Percentiles rank a stretch among this genome's conserved stretches.
These are phyloP conservation scores for Amanita brunnescens DNA, from an alignment of 768 basidiomycete species.

Conservation along the genomic window DNA sequence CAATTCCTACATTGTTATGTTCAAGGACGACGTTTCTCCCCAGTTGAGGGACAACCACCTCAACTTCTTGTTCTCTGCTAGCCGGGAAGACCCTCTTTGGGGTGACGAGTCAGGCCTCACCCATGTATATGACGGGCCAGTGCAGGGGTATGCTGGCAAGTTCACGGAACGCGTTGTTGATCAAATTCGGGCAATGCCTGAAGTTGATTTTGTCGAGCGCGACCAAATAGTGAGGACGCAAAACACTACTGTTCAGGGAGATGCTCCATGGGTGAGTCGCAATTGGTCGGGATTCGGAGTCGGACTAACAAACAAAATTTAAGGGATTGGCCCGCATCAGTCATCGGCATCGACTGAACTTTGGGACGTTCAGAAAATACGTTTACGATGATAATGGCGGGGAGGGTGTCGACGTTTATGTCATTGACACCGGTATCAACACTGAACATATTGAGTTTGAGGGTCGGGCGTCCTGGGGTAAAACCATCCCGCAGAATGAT, in stretches of 20 bases:
- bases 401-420: constrained; percentile 88
- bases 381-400: constrained; percentile 65
- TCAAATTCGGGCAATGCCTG: constrained; percentile 72
- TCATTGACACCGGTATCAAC: constrained; percentile 89
- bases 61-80: constrained; percentile 64
- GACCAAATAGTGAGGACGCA: constrained; percentile 76
- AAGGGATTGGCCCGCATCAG: constrained; percentile 95
- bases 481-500: constrained; percentile 80
- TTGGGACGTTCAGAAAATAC: constrained; percentile 83
- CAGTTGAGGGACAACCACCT: constrained; percentile 65
- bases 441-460: constrained; percentile 77
- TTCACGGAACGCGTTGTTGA: constrained; percentile 67
- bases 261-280: constrained; percentile 78
- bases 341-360: constrained; percentile 67
- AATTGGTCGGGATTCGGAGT: not conserved
- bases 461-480: constrained; percentile 88
- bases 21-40: constrained; percentile 61
- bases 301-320: constrained; percentile 11
- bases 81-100: constrained; percentile 42
- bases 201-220: constrained; percentile 87
- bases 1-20: constrained; percentile 92
- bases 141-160: constrained; percentile 74
- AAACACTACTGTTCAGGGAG: constrained; percentile 57
- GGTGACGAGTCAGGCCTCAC: constrained; percentile 45
- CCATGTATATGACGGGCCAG: constrained; percentile 70